phyloP scores from a whole-genome alignment of 169 alveolate species.

The Blepharisma undulans region DNA sequence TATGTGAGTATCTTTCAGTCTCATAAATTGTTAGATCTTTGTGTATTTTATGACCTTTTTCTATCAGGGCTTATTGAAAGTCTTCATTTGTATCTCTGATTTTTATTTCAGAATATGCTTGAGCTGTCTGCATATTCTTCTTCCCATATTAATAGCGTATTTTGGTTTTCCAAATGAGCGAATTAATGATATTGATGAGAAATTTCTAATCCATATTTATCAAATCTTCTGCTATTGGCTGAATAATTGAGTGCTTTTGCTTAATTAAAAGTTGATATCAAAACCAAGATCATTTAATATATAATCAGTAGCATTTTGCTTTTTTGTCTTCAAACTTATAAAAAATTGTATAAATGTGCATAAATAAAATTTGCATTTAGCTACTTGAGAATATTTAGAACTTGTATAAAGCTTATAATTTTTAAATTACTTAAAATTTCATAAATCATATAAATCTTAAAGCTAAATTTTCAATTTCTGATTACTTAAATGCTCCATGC shows the following conservation, averaged over 20 bases:
- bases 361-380: too few species aligned
- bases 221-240: not conserved
- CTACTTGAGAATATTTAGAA: too few species aligned
- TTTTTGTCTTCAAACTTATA: too few species aligned
- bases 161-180: not conserved
- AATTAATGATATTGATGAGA: not conserved
- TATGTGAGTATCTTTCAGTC: not conserved
- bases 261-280: too few species aligned
- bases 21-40: not conserved
- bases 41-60: not conserved
- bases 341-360: too few species aligned
- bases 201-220: not conserved
- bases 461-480: not conserved
- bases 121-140: not conserved
- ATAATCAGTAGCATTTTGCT: too few species aligned
- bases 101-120: not conserved
- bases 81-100: not conserved
- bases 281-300: too few species aligned
- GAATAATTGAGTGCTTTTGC: too few species aligned
- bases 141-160: not conserved
- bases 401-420: too few species aligned
- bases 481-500: not conserved
- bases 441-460: too few species aligned
- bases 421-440: too few species aligned
- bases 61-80: not conserved